Base-by-base conservation (phyloP, 768 basidiomycete species). In the Chalciporus sphaerocephalus region DNA sequence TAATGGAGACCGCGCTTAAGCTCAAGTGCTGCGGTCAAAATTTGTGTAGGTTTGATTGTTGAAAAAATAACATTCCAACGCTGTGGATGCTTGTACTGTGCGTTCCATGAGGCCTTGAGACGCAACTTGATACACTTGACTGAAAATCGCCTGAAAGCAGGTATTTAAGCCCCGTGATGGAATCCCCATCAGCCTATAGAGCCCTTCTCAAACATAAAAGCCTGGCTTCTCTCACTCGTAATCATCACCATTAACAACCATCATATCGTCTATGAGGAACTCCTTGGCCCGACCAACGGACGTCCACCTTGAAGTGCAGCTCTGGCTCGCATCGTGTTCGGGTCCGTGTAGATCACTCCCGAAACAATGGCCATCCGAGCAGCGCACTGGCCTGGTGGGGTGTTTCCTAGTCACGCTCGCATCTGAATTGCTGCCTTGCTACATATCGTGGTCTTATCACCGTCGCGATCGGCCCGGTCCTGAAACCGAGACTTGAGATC, bases 231-330 rank as follows among this genome's bases (percentile, higher is more conserved):
- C 34, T 25, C 23, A 30, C 18, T 38, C 28, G 46, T 39, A 48
- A 68, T 67, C 60, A 54, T 61, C 33, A 55, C 54, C 40, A 47
- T 28, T 38, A 46, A 55, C 56, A 68, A 73, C 36, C 58, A 64
- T 4, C 66, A 72, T 48, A 51, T 59, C 36, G 66, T 66, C 51
- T 73, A 69, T 51, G 62, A 68, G 38, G 68, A 72, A 50, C 58
- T 59, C 46, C 53, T 56, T 23, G 46, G 40, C 15, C 42, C 39
- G 18, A 38, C 17, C 43, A 51, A 48, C 20, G 40, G 53, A 17
- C 39, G 50, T 18, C 41, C 44, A 6, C 28, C 27, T 13, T 40
- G 37, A 43, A 51, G 46, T 30, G 38, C n/a, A 42, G 42, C 33
- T 27, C 39, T 13, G 20, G 42, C 35, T 52, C 50, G 18, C 24